These are phyloP conservation scores for Eurotiales sp. DNA, from an alignment of 2,329 filamentous ascomycete species.

Conservation along the genomic window DNA sequence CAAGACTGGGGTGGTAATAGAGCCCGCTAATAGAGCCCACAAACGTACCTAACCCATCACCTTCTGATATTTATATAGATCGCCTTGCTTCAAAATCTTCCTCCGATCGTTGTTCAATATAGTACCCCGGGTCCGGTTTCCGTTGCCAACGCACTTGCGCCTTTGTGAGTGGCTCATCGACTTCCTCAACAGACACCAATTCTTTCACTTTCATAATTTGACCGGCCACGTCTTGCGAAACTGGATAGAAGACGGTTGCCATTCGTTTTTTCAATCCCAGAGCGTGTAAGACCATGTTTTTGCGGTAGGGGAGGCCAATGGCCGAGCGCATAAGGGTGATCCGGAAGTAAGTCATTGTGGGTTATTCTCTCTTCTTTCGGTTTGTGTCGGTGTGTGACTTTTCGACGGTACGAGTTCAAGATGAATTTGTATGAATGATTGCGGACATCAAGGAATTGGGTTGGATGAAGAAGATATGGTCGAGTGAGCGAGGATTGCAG, in stretches of 20 bases:
- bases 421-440: too few relatives aligned
- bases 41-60: not conserved
- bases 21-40: too few relatives aligned
- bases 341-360: conserved; percentile 83
- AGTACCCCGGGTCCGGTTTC: conserved; percentile 76
- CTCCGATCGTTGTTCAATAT: conserved; percentile 54
- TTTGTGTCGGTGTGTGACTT: too few relatives aligned
- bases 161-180: conserved; percentile 42
- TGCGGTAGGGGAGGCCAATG: conserved; percentile 80
- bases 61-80: not conserved
- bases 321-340: conserved; percentile 85
- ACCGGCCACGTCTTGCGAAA: conserved; percentile 74
- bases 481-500: too few relatives aligned
- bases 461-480: too few relatives aligned
- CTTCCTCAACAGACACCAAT: conserved; percentile 53
- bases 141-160: conserved; percentile 67
- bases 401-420: too few relatives aligned
- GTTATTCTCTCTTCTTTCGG: too few relatives aligned
- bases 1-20: too few relatives aligned
- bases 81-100: conserved; percentile 19
- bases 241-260: conserved; percentile 85
- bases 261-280: conserved; percentile 81
- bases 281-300: conserved; percentile 74
- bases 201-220: conserved; percentile 95
- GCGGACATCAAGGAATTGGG: too few relatives aligned